Base-by-base conservation (phyloP, 2,329 filamentous ascomycete species). In the Drechslera avenae region DNA sequence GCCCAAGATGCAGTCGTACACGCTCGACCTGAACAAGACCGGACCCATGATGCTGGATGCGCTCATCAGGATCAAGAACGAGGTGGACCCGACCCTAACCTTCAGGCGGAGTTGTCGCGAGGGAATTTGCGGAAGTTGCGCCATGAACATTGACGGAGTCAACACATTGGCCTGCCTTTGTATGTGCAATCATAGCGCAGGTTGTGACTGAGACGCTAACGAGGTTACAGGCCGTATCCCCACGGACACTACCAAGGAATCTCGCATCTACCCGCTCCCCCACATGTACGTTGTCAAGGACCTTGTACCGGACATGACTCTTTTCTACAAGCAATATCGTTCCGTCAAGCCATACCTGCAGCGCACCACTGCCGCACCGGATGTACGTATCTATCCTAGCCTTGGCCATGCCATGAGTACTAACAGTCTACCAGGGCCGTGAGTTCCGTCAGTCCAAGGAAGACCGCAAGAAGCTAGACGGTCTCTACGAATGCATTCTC, bases 271-370 rank as follows among this genome's bases (percentile, higher is more conserved):
- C 81, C 94, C 94, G 55, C 84, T 99, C 64, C 94, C 94, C 68
- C 94, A 99, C 81, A 97, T 92, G 77, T 99, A 97, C 79, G 90
- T 99, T 66, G 92, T 99, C 79, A 99, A 97, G 86, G 94, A 99
- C 75, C 86, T 99, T 57, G 94, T 99, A 28, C 93, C 94, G 52
- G 94, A 99, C 75, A 81, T 99, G 80, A 99, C 94, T 57, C 89
- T 94, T 72, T 97, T 99, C 81, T 99, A 99, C 86, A 97, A 97
- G 85, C 94, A 99, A 83, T 99, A 99, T 86, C 96, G 97, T 80
- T 97, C 92, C 13, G 97, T 99, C 80, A 96, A 97, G 86, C 94
- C 94, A 35, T 99, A 96, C 76, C 86, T 99, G 46, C 94, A 97
- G 81, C 86, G 91, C 71, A 88, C 92, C 59, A 94, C 90, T 21